Percentiles rank a stretch among this genome's conserved stretches.
phyloP scores from a whole-genome alignment of 1,139 yeast genomes.

The Diutina mesorugosa region DNA sequence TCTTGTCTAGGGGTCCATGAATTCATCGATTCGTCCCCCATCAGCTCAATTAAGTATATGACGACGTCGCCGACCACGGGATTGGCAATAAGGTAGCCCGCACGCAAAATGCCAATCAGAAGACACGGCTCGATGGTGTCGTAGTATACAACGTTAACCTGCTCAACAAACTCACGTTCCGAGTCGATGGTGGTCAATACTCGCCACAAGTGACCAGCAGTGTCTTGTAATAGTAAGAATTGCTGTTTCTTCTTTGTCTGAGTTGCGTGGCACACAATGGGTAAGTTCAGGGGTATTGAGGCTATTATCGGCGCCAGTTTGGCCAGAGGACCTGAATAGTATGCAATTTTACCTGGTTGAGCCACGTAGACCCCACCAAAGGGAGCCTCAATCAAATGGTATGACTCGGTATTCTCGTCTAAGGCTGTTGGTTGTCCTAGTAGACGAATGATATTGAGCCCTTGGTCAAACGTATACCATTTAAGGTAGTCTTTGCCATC shows the following conservation, averaged over 20 bases:
- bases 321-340: constrained; percentile 10
- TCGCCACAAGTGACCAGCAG: constrained; percentile 70
- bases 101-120: constrained; percentile 46
- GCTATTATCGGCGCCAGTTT: constrained; percentile 11
- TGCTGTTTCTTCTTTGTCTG: constrained; percentile 48
- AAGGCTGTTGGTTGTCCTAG: constrained; percentile 15
- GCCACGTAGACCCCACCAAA: constrained; percentile 26
- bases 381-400: constrained; percentile 22
- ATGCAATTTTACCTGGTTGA: constrained; percentile 18
- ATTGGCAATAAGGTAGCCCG: constrained; percentile 68
- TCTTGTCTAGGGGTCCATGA: constrained; percentile 11
- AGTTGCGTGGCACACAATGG: constrained; percentile 42
- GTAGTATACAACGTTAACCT: constrained; percentile 44
- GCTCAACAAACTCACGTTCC: constrained; percentile 16
- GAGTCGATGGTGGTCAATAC: constrained; percentile 31
- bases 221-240: constrained; percentile 65
- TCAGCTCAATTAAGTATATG: constrained; percentile 63
- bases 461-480: constrained; percentile 75
- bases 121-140: constrained; percentile 58
- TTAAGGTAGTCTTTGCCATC: constrained; percentile 35
- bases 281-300: constrained; percentile 11
- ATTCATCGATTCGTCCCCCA: constrained; percentile 40
- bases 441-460: constrained; percentile 51
- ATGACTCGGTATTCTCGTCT: constrained; percentile 20
- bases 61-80: constrained; percentile 48